Evolutionary conservation across 352 stramenopile species (phyloP).

Genomic region (Globisporangium paddicum): DNA sequence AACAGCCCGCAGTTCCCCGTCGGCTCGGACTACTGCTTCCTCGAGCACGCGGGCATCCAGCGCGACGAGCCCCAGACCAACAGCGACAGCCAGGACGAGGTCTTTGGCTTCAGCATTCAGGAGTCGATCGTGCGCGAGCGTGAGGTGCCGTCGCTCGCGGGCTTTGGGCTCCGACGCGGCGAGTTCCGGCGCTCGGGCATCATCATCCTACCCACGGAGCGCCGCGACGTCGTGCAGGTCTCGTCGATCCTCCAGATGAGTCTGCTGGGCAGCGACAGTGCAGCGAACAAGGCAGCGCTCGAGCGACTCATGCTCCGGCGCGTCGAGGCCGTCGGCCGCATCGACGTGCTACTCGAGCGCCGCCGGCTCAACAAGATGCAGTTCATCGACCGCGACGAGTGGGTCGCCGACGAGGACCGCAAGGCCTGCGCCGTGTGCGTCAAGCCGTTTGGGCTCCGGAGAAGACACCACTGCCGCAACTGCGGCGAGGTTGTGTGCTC

Average conservation of each 20-base stretch:
- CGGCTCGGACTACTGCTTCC: conserved; percentile 72
- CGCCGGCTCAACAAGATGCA: conserved; percentile 52
- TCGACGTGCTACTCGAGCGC: conserved; percentile 55
- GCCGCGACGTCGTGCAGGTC: conserved; percentile 55
- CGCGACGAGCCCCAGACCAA: conserved; percentile 9
- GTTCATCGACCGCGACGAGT: conserved; percentile 43
- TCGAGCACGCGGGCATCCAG: conserved; percentile 65
- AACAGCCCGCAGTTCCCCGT: conserved; percentile 23
- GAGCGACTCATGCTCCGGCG: conserved; percentile 48
- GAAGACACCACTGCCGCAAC: conserved; percentile 64
- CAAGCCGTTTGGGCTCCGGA: conserved; percentile 52
- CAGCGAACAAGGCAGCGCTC: conserved; percentile 24
- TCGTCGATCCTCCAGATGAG: conserved; percentile 60
- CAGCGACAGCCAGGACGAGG: conserved; percentile 7
- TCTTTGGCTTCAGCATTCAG: conserved; percentile 63
- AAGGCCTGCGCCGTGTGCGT: conserved; percentile 60
- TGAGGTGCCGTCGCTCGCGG: conserved; percentile 54
- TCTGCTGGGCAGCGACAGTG: conserved; percentile 21
- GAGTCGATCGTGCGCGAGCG: conserved; percentile 56
- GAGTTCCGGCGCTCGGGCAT: conserved; percentile 60
- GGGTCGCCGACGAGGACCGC: conserved; percentile 52
- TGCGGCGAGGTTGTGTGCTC: conserved; percentile 76
- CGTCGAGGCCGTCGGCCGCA: conserved; percentile 33
- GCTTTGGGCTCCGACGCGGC: conserved; percentile 46
- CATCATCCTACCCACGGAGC: conserved; percentile 54